These are phyloP conservation scores for Murraya koenigii DNA, from an alignment of 345 rosid species.

Conservation along the genomic window DNA sequence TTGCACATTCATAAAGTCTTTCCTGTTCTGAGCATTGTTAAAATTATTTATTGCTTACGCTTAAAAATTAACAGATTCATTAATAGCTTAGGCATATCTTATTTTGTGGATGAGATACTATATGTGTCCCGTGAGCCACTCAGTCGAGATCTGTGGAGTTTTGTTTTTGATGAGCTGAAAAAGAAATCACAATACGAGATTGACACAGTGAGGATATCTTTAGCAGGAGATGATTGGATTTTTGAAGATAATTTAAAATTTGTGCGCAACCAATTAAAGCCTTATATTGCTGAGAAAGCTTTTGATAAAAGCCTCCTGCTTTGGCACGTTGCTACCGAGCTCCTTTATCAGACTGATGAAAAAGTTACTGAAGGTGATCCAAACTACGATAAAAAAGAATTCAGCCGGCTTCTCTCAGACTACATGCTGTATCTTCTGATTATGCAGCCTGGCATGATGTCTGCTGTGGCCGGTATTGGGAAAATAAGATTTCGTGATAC, in stretches of 20 bases:
- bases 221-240: slow-evolving; percentile 56
- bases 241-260: slow-evolving; percentile 23
- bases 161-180: neutral
- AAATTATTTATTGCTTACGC: neutral
- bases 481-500: slow-evolving; percentile 53
- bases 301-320: slow-evolving; percentile 46
- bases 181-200: neutral
- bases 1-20: neutral
- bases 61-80: neutral
- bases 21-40: neutral
- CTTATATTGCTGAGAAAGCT: slow-evolving; percentile 33
- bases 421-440: slow-evolving; percentile 59
- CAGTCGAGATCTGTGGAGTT: neutral
- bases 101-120: neutral
- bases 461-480: slow-evolving; percentile 54
- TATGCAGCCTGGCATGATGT: slow-evolving; percentile 50
- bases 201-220: slow-evolving; percentile 23
- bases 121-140: neutral
- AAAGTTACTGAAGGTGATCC: neutral
- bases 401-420: slow-evolving; percentile 51
- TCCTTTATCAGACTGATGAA: slow-evolving; percentile 26
- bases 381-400: neutral
- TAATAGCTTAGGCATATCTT: neutral
- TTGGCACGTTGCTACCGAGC: slow-evolving; percentile 69
- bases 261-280: slow-evolving; percentile 21